Base-by-base conservation (phyloP, 208 protist genomes). In the Trypanosoma avium region DNA sequence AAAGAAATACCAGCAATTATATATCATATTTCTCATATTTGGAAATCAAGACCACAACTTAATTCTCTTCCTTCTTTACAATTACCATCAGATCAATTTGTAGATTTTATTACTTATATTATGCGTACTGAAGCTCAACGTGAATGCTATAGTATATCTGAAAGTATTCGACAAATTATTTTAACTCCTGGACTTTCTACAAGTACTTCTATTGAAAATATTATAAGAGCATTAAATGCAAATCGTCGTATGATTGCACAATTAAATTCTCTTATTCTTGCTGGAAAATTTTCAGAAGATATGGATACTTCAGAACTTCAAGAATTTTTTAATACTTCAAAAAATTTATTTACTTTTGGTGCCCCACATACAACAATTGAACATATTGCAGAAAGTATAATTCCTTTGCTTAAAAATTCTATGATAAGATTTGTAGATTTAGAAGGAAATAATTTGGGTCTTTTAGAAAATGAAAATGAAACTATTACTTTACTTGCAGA, bases 371-470 rank as follows among this genome's bases (percentile, higher is more conserved):
- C 67, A 27, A 50, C 24, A 33, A 36, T 72, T 54, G 12, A 8
- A 29, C 49, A 29, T 12, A 32, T 72, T 13, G 30, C 50, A 29
- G 50, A 53, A 36, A 64, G 4, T 27, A 55, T 72, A 2, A 35
- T 72, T 19, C 58, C 67, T 13, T 17, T 72, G 15, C 50, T 72
- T n/a, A 72, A 66, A 50, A 24, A 17, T 47, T 60, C 58, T 9
- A 64, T 45, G 50, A 52, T 72, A 46, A n/a, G 48, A n/a, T 49
- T 70, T 35, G 24, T 90, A n/a, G 66, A 70, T 30, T 26, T 94
- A 21, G 79, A 82, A 6, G 69, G 74, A 8, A 84, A 90, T 55
- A 72, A 82, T 42, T 19, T 88, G 19, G 88, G 88, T 6, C 45
- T 75, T 22, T 13, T 33, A 29, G 50, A 56, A n/a, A 61, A 76